Evolutionary conservation across 768 basidiomycete species (phyloP).

Genomic region (Tephrocybe sp.): DNA sequence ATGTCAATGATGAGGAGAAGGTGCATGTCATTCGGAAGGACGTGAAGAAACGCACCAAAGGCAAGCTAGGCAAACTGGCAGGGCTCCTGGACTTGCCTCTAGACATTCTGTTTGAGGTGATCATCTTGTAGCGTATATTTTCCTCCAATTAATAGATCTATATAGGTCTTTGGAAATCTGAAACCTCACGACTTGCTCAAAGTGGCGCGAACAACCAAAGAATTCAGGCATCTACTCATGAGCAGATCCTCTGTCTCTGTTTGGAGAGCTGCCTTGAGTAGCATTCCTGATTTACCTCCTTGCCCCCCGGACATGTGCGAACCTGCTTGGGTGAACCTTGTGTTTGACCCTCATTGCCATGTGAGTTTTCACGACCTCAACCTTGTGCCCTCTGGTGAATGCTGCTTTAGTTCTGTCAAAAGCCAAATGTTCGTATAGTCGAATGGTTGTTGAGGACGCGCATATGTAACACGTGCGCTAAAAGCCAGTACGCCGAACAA

Average conservation of each 20-base stretch:
- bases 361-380: constrained; percentile 9
- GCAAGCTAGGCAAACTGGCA: constrained; percentile 22
- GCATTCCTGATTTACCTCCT: background rate
- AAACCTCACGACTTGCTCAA: background rate
- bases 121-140: background rate
- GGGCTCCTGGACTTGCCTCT: constrained; percentile 32
- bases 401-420: constrained; percentile 30
- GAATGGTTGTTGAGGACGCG: constrained; percentile 36
- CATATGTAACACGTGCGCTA: constrained; percentile 32
- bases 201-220: background rate
- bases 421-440: constrained; percentile 26
- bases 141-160: background rate
- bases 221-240: background rate
- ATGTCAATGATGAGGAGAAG: background rate
- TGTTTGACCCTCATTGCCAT: constrained; percentile 2
- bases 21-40: background rate
- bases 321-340: background rate
- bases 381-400: background rate
- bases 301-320: constrained; percentile 1
- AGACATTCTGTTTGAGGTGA: constrained; percentile 41
- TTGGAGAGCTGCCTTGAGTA: background rate
- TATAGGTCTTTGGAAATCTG: constrained; percentile 1
- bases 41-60: constrained; percentile 14
- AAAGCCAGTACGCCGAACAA: constrained; percentile 23
- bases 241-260: background rate